phyloP scores from a whole-genome alignment of 2,329 filamentous ascomycete genomes.

The Aphanocladium album region DNA sequence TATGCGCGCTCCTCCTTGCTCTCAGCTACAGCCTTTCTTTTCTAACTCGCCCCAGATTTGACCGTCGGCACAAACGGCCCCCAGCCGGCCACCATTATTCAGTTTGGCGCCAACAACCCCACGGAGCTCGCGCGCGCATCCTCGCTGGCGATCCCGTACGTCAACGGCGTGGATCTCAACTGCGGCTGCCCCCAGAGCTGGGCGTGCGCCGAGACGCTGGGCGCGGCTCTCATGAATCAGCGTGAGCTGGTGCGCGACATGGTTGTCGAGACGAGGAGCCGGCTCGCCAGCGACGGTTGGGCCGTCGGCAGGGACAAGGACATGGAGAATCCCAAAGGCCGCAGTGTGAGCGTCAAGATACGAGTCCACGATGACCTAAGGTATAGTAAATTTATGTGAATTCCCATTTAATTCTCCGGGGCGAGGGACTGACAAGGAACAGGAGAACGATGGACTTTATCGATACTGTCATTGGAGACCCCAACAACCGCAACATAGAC shows the following conservation, averaged over 20 bases:
- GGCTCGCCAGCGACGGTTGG: constrained; percentile 50
- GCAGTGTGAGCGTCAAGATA: constrained; percentile 67
- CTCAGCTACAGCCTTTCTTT: not conserved
- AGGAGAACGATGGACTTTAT: constrained; percentile 58
- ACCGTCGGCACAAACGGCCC: constrained; percentile 49
- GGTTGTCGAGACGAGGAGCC: constrained; percentile 51
- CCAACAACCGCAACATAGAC: constrained; percentile 50
- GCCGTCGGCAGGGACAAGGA: constrained; percentile 40
- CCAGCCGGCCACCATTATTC: constrained; percentile 58
- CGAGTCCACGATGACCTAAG: constrained; percentile 60
- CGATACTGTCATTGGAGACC: constrained; percentile 53
- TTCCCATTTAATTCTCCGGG: not conserved
- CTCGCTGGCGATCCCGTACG: constrained; percentile 55
- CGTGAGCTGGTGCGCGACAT: constrained; percentile 63
- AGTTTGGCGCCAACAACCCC: constrained; percentile 61
- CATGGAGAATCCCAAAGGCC: constrained; percentile 37
- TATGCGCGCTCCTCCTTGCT: constrained; percentile 22
- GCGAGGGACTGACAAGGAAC: not conserved
- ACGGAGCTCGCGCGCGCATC: constrained; percentile 59
- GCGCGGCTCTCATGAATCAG: constrained; percentile 63
- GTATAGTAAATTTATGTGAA: no score
- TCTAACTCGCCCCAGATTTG: constrained; percentile 41
- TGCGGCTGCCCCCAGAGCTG: constrained; percentile 70
- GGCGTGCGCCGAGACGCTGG: constrained; percentile 64
- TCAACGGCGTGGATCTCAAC: constrained; percentile 64